Evolutionary conservation across 2,329 filamentous ascomycete genomes (phyloP).

Genomic region (Coniochaeta prunicola): DNA sequence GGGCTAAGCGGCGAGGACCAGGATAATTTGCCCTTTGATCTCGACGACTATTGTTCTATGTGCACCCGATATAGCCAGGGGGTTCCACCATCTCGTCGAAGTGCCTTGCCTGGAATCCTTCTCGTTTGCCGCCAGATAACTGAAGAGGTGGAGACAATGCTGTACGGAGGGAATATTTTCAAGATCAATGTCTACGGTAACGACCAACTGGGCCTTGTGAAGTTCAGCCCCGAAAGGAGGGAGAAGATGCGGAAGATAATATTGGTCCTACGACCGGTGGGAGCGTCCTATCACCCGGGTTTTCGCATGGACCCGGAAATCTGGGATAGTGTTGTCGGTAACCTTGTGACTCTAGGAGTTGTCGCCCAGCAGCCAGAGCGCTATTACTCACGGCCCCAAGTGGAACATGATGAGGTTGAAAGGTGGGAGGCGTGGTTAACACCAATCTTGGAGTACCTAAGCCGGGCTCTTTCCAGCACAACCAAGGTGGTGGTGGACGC

Average conservation of each 20-base stretch:
- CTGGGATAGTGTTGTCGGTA: not conserved
- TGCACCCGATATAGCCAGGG: no score
- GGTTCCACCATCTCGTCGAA: not conserved
- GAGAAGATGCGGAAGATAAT: not conserved
- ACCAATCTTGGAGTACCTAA: not conserved
- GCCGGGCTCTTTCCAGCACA: not conserved
- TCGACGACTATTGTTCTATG: no score
- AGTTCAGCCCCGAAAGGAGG: not conserved
- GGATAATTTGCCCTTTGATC: no score
- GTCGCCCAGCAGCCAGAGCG: not conserved
- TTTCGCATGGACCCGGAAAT: not conserved
- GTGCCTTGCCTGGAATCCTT: not conserved
- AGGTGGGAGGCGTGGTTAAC: not conserved
- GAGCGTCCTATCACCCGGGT: not conserved
- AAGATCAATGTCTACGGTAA: not conserved
- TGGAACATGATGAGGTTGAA: not conserved
- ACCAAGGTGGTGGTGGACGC: not conserved
- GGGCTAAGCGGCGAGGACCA: no score
- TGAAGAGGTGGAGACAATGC: not conserved
- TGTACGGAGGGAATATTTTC: not conserved
- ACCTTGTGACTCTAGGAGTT: not conserved
- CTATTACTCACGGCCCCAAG: not conserved
- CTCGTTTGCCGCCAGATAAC: not conserved
- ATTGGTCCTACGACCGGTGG: not conserved
- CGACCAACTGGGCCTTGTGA: not conserved